Conservation (phyloP, 768 basidiomycete species). For the Aureoboletus auriporus region DNA sequence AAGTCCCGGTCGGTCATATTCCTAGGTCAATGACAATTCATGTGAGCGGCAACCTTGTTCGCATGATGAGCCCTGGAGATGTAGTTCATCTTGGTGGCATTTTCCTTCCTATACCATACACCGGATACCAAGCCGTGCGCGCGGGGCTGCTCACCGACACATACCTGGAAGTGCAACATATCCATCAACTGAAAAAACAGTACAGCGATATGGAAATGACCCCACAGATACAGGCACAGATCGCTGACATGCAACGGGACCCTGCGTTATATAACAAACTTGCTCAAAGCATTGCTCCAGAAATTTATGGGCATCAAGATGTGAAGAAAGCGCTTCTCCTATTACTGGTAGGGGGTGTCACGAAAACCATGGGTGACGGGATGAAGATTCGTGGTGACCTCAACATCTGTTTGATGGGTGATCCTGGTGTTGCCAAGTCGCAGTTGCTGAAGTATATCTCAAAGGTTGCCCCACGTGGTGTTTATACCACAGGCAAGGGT, state of each 20-base stretch:
- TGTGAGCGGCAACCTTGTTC: conserved; percentile 83
- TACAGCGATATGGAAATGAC: conserved; percentile 94
- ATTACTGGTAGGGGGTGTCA: conserved; percentile 92
- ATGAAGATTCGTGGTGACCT: conserved; percentile 99
- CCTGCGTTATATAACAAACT: conserved; percentile 83
- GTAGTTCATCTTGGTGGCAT: conserved; percentile 94
- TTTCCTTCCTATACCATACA: conserved; percentile 96
- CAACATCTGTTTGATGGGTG: conserved; percentile 98
- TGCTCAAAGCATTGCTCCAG: conserved; percentile 92
- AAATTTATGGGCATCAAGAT: conserved; percentile 96
- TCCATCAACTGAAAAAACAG: conserved; percentile 95
- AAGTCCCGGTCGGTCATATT: conserved; percentile 99
- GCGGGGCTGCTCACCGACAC: conserved; percentile 97
- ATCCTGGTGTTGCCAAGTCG: conserved; percentile 98
- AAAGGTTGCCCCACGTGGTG: conserved; percentile 94
- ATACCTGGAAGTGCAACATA: conserved; percentile 87
- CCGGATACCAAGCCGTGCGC: conserved; percentile 94
- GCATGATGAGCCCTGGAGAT: conserved; percentile 92
- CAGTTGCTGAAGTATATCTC: conserved; percentile 97
- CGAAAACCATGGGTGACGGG: conserved; percentile 92
- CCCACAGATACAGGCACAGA: conserved; percentile 68
- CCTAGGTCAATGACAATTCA: conserved; percentile 99
- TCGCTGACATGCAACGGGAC: conserved; percentile 67
- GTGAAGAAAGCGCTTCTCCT: conserved; percentile 95
- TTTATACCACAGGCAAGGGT: conserved; percentile 98